Evolutionary conservation across 1,139 yeast species (phyloP).

Genomic region (Geotrichum histeridarum): DNA sequence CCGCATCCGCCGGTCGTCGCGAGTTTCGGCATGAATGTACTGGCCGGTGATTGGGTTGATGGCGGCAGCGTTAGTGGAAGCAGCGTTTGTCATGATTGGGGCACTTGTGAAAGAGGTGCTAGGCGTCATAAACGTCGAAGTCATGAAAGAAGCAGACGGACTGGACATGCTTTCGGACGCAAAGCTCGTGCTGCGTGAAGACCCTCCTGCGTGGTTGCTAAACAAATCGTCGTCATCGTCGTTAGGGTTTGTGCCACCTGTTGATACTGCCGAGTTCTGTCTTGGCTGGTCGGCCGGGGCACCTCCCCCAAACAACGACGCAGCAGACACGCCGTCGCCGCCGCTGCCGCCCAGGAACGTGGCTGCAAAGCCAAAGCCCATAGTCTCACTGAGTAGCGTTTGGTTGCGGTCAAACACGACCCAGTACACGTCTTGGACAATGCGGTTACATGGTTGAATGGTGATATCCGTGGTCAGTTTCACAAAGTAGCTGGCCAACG

Average conservation of each 20-base stretch:
- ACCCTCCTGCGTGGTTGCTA: not conserved
- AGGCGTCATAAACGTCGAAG: not conserved
- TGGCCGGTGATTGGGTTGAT: slow-evolving; percentile 36
- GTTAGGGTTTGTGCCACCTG: not conserved
- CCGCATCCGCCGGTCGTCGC: not conserved
- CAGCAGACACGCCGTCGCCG: slow-evolving; percentile 1
- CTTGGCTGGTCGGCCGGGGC: slow-evolving; percentile 17
- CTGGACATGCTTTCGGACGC: not conserved
- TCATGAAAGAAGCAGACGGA: not conserved
- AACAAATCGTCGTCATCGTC: not conserved
- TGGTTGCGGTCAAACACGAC: slow-evolving; percentile 23
- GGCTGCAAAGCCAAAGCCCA: slow-evolving; percentile 34
- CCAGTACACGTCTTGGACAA: slow-evolving; percentile 27
- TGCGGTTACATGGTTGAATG: slow-evolving; percentile 21
- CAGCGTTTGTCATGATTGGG: too few species aligned
- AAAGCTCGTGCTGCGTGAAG: not conserved
- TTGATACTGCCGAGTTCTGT: slow-evolving; percentile 19
- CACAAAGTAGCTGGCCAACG: slow-evolving; percentile 23
- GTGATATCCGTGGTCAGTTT: slow-evolving; percentile 24
- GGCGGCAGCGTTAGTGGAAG: not conserved
- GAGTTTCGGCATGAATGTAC: slow-evolving; percentile 10
- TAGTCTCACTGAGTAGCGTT: slow-evolving; percentile 26
- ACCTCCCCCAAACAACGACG: not conserved
- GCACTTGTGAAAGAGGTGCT: too few species aligned
- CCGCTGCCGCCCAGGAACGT: slow-evolving; percentile 25